Evolutionary conservation across 2,329 filamentous ascomycete genomes (phyloP).

Genomic region (Pseudocercospora fuligena): DNA sequence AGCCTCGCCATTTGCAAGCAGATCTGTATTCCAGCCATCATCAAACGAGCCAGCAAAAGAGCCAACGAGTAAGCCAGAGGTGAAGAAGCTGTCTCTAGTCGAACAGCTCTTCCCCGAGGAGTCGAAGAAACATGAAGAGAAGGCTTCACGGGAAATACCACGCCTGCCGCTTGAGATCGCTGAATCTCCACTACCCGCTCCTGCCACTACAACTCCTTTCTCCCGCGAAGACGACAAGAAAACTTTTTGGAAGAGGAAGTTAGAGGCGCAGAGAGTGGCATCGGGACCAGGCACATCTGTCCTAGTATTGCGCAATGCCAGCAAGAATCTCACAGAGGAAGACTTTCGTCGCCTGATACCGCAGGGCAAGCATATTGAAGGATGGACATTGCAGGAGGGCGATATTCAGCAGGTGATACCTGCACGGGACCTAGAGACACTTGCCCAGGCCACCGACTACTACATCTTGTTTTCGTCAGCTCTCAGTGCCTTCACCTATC

Average conservation of each 20-base stretch:
- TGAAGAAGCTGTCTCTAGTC: conserved; percentile 44
- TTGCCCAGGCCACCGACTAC: conserved; percentile 68
- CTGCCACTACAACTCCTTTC: background rate
- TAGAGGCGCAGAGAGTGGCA: conserved; percentile 8
- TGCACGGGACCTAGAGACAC: conserved; percentile 65
- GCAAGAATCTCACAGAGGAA: conserved; percentile 63
- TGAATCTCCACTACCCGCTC: background rate
- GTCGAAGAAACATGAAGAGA: conserved; percentile 38
- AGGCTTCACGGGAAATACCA: conserved; percentile 40
- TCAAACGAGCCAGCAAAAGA: background rate
- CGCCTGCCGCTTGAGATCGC: conserved; percentile 36
- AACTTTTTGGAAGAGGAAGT: conserved; percentile 28
- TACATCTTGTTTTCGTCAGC: conserved; percentile 69
- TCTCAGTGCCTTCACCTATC: conserved; percentile 66
- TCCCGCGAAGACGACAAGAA: conserved; percentile 26
- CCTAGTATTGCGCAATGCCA: conserved; percentile 64
- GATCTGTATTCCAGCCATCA: background rate
- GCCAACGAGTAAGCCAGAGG: background rate
- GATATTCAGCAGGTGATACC: conserved; percentile 66
- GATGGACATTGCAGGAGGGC: conserved; percentile 61
- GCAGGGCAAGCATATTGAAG: conserved; percentile 66
- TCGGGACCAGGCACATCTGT: conserved; percentile 42
- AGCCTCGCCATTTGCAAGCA: background rate
- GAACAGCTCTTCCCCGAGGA: conserved; percentile 63
- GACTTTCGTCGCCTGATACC: conserved; percentile 74